These are phyloP conservation scores for Leccinum variicolor DNA, from an alignment of 768 basidiomycete species.

Conservation along the genomic window DNA sequence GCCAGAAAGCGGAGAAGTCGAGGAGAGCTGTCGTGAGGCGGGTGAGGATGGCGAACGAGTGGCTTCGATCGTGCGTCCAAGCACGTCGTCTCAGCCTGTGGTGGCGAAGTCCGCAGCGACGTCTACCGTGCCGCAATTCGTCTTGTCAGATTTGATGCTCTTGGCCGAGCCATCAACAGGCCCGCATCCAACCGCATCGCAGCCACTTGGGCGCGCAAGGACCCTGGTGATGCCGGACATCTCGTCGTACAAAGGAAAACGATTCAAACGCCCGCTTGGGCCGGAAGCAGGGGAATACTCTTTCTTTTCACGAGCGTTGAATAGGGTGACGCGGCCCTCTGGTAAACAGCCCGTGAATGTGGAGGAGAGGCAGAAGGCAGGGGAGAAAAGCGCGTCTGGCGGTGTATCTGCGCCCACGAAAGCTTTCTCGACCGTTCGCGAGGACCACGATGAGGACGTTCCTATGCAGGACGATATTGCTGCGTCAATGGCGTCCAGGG, in stretches of 20 bases:
- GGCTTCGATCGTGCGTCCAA: not conserved
- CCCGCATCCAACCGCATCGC: not conserved
- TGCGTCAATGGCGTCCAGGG: not conserved
- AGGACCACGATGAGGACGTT: not conserved
- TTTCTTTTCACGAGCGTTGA: conserved; percentile 26
- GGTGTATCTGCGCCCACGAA: not conserved
- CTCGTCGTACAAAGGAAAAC: conserved; percentile 19
- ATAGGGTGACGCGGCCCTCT: not conserved
- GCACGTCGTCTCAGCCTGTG: not conserved
- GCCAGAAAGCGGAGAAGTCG: conserved; percentile 19
- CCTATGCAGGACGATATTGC: conserved; percentile 6
- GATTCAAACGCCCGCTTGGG: conserved; percentile 20
- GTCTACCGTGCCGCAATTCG: not conserved
- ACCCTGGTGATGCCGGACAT: conserved; percentile 22
- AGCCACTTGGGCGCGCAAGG: not conserved
- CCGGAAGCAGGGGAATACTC: conserved; percentile 10
- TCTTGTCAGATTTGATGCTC: not conserved
- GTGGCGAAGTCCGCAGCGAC: not conserved
- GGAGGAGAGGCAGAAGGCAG: not conserved
- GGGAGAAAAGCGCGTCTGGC: not conserved
- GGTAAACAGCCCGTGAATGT: not conserved
- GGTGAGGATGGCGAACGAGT: not conserved
- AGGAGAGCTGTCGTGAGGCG: not conserved
- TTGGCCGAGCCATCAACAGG: not conserved
- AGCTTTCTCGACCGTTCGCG: not conserved